Percentiles rank a stretch among this genome's conserved stretches.
Conservation (phyloP, 345 rosid genomes). For the Excoecaria cochinchinensis region DNA sequence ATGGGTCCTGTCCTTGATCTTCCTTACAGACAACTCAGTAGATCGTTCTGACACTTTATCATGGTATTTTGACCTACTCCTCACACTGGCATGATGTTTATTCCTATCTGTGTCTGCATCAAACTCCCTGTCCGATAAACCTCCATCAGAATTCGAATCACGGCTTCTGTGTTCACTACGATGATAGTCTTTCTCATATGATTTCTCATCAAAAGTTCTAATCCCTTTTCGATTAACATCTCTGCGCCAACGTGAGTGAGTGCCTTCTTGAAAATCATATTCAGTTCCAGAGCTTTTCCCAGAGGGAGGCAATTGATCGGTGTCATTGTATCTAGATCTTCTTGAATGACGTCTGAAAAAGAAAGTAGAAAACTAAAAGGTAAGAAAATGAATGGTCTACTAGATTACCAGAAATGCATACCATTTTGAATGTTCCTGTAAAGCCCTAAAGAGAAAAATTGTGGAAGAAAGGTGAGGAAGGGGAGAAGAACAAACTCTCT, state of each 20-base stretch:
- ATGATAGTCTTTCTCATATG: slow-evolving; percentile 17
- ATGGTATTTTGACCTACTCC: slow-evolving; percentile 22
- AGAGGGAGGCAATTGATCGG: slow-evolving; percentile 24
- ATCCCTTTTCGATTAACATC: slow-evolving; percentile 14
- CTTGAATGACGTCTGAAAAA: slow-evolving; percentile 40
- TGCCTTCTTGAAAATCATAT: slow-evolving; percentile 22
- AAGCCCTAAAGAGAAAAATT: neutral
- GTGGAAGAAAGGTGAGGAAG: neutral
- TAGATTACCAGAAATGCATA: neutral
- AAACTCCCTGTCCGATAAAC: slow-evolving; percentile 33
- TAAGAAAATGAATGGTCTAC: neutral
- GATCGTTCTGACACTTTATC: slow-evolving; percentile 33
- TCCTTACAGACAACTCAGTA: slow-evolving; percentile 21
- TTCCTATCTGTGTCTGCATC: slow-evolving; percentile 22
- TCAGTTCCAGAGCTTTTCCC: slow-evolving; percentile 29
- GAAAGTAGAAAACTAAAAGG: slow-evolving; percentile 18
- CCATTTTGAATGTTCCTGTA: neutral
- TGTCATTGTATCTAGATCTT: slow-evolving; percentile 53
- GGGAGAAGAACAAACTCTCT: neutral
- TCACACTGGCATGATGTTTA: slow-evolving; percentile 5
- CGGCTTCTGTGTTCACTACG: slow-evolving; percentile 30
- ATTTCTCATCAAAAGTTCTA: slow-evolving; percentile 14
- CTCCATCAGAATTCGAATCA: slow-evolving; percentile 35
- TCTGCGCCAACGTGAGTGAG: slow-evolving; percentile 10
- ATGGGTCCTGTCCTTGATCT: slow-evolving; percentile 14